A percentile compares a stretch with the other conserved stretches of the same genome.
Evolutionary conservation across 345 rosid genomes (phyloP).

Genomic region (Populus deltoides): DNA sequence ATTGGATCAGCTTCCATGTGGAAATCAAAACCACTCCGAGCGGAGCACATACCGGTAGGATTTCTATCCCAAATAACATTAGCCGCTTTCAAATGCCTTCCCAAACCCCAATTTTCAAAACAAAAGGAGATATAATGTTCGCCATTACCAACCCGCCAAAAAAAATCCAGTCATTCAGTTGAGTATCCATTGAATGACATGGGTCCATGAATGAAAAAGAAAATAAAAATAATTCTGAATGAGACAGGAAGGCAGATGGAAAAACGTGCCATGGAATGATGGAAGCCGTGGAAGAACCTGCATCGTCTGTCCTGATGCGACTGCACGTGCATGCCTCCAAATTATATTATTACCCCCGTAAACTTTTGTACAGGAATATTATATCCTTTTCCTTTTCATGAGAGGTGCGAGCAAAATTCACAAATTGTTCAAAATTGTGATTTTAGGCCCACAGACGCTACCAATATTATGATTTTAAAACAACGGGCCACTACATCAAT

Average conservation of each 20-base stretch:
- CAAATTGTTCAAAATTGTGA: background rate
- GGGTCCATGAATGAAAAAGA: background rate
- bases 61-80: too few relatives aligned
- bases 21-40: too few relatives aligned
- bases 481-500: conserved; percentile 9
- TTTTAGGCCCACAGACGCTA: background rate
- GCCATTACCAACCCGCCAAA: too few relatives aligned
- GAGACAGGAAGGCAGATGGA: background rate
- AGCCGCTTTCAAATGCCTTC: too few relatives aligned
- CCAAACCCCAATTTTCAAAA: too few relatives aligned
- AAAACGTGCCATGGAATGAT: background rate
- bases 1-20: too few relatives aligned
- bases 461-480: background rate
- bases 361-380: too few relatives aligned
- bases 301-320: background rate
- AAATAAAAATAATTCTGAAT: background rate
- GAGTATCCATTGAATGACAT: background rate
- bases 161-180: too few relatives aligned
- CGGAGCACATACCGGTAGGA: too few relatives aligned
- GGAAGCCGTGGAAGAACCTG: background rate
- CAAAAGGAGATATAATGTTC: too few relatives aligned
- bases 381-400: background rate
- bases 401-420: background rate
- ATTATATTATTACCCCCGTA: background rate
- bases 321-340: background rate